A percentile compares a stretch with the other conserved stretches of the same genome.
Conservation (phyloP, 495 filamentous ascomycete species). For the Neurospora sp. region DNA sequence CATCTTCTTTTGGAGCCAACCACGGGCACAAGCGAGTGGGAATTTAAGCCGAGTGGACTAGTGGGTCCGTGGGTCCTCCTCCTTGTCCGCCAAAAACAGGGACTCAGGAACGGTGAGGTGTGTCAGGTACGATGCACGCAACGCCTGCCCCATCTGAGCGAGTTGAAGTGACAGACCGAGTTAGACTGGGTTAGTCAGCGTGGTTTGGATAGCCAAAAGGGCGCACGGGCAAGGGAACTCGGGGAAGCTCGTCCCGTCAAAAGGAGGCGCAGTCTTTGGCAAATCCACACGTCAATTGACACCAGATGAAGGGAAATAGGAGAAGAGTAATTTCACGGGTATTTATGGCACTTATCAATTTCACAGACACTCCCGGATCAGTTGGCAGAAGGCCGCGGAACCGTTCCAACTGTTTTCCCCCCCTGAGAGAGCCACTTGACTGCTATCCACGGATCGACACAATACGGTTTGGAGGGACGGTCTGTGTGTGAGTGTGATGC, state of each 20-base stretch:
- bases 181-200: neutral
- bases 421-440: neutral
- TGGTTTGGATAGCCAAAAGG: neutral
- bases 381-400: neutral
- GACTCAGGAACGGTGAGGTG: neutral
- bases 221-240: neutral
- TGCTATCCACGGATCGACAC: neutral
- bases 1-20: conserved; percentile 12
- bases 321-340: neutral
- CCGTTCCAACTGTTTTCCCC: neutral
- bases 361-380: neutral
- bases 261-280: neutral
- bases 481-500: neutral
- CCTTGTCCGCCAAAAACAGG: neutral
- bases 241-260: neutral
- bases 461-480: neutral
- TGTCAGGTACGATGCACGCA: neutral
- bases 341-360: neutral
- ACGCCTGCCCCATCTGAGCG: neutral
- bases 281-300: neutral
- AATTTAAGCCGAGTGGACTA: conserved; percentile 9
- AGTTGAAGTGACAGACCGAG: neutral
- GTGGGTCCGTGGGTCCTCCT: conserved; percentile 1
- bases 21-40: conserved; percentile 22
- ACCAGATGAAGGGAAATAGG: neutral